A percentile compares a stretch with the other conserved stretches of the same genome.
Evolutionary conservation across 345 rosid species (phyloP).

Genomic region (Punica granatum): DNA sequence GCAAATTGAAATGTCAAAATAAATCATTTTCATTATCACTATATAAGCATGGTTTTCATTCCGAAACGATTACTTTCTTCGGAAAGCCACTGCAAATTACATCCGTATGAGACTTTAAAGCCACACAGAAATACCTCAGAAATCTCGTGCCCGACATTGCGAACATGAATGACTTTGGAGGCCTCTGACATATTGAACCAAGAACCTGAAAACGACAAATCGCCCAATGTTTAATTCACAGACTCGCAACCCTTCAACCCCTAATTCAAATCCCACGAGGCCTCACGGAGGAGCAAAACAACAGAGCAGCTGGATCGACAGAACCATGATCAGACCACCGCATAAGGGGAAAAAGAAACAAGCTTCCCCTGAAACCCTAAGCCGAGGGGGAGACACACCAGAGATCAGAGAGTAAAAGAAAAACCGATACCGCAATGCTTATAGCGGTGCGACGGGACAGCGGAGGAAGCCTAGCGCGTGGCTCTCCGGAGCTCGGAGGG

Average conservation of each 20-base stretch:
- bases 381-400: background rate
- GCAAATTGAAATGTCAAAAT: background rate
- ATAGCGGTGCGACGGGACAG: background rate
- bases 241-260: background rate
- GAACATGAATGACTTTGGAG: slow-evolving; percentile 95
- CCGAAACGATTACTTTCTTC: background rate
- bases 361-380: slow-evolving; percentile 2
- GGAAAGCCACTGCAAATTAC: background rate
- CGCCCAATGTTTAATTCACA: background rate
- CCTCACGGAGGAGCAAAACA: background rate
- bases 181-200: slow-evolving; percentile 65
- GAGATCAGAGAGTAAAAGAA: background rate
- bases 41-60: background rate
- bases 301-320: background rate
- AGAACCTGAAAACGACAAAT: slow-evolving; percentile 13
- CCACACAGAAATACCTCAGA: slow-evolving; percentile 55
- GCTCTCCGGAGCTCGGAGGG: background rate
- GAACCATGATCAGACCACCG: background rate
- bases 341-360: background rate
- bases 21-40: background rate
- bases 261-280: background rate
- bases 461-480: background rate
- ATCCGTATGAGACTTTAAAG: background rate
- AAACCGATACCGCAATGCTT: background rate
- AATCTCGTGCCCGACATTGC: slow-evolving; percentile 94